A percentile compares a stretch with the other conserved stretches of the same genome.
Conservation (phyloP, 768 basidiomycete genomes). For the Pilatotrama ljubarskyi region DNA sequence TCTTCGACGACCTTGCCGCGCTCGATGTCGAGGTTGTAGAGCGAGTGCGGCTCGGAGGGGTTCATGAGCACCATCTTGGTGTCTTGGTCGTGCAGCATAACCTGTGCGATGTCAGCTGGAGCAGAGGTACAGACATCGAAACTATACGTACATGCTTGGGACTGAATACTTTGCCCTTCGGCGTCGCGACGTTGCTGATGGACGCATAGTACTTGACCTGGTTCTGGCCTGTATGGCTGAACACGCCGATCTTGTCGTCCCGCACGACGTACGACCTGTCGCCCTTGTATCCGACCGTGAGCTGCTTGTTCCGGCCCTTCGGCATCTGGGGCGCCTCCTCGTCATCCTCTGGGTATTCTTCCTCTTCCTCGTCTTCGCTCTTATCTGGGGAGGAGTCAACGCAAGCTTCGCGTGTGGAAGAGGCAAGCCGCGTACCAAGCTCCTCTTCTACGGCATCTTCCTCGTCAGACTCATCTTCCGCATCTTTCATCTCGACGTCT, state of each 20-base stretch:
- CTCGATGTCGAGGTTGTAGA: slow-evolving; percentile 92
- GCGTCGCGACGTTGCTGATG: slow-evolving; percentile 78
- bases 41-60: slow-evolving; percentile 71
- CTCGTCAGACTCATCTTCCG: slow-evolving; percentile 69
- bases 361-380: slow-evolving; percentile 34
- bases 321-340: slow-evolving; percentile 41
- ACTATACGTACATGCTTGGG: slow-evolving; percentile 70
- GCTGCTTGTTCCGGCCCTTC: slow-evolving; percentile 77
- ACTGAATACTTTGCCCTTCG: slow-evolving; percentile 80
- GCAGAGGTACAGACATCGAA: too few species aligned
- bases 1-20: slow-evolving; percentile 97
- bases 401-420: neutral
- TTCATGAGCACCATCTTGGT: slow-evolving; percentile 93
- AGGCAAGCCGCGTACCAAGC: slow-evolving; percentile 48
- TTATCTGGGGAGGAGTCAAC: slow-evolving; percentile 14
- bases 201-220: slow-evolving; percentile 84
- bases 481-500: slow-evolving; percentile 88
- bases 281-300: slow-evolving; percentile 94
- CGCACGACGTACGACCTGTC: slow-evolving; percentile 93
- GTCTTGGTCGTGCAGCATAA: slow-evolving; percentile 97
- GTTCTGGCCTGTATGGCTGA: slow-evolving; percentile 68
- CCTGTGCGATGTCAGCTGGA: slow-evolving; percentile 43
- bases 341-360: slow-evolving; percentile 44
- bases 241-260: slow-evolving; percentile 90
- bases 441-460: slow-evolving; percentile 76